phyloP scores from a whole-genome alignment of 805 yeast genomes.

The Barnettozyma sucrosica region DNA sequence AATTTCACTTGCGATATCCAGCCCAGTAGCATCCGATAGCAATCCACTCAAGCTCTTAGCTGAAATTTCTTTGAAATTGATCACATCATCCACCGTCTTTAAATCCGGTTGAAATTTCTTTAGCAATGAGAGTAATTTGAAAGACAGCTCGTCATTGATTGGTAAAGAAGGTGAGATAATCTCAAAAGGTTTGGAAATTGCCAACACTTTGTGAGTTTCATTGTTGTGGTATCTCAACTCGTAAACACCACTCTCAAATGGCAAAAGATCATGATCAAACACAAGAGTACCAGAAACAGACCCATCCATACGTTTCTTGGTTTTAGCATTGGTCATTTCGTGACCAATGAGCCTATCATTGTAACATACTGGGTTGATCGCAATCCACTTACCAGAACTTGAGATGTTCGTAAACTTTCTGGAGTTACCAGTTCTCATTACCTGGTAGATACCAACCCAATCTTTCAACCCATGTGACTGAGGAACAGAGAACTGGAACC shows the following conservation, averaged over 20 bases:
- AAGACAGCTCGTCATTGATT: slow-evolving; percentile 28
- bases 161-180: slow-evolving; percentile 38
- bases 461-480: slow-evolving; percentile 43
- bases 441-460: slow-evolving; percentile 74
- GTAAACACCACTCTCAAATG: slow-evolving; percentile 65
- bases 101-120: slow-evolving; percentile 18
- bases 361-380: slow-evolving; percentile 34
- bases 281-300: slow-evolving; percentile 38
- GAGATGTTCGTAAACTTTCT: slow-evolving; percentile 52
- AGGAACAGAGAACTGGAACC: slow-evolving; percentile 51
- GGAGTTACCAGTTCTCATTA: slow-evolving; percentile 52
- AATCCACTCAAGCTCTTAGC: slow-evolving; percentile 26
- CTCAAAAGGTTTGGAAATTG: slow-evolving; percentile 62
- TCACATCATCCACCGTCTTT: slow-evolving; percentile 17
- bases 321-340: slow-evolving; percentile 6
- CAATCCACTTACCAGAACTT: slow-evolving; percentile 63
- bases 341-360: slow-evolving; percentile 24
- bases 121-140: slow-evolving; percentile 24
- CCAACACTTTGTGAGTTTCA: slow-evolving; percentile 64
- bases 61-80: slow-evolving; percentile 23
- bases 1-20: slow-evolving; percentile 31
- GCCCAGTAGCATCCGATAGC: slow-evolving; percentile 29
- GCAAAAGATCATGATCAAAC: slow-evolving; percentile 44
- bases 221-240: slow-evolving; percentile 69
- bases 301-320: slow-evolving; percentile 10